Base-by-base conservation (phyloP, 73 alveolate species). In the Paramecium pentaurelia region DNA sequence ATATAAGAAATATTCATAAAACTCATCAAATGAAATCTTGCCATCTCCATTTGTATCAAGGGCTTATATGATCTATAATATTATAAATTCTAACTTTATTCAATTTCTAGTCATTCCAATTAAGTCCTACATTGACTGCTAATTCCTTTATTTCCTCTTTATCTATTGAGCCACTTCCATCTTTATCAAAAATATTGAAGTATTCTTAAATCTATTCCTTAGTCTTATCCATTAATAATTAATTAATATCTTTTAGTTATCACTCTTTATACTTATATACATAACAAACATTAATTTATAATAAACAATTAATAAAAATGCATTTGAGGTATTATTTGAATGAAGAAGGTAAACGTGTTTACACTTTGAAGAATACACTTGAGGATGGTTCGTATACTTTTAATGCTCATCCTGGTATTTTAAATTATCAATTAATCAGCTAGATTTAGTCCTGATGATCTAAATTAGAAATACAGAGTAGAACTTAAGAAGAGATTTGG, bases 1-100 rank as follows among this genome's bases (percentile, higher is more conserved):
- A 25, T 80, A 80, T 28, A 44, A 49, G 58, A 80, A 80, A 51
- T 80, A 80, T 27, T 80, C 91, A 80, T 80, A 80, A 36, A 80
- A 80, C 30, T 80, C 91, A 45, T 80, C 91, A 80, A 80, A 80
- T 8, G 91, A 80, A 27, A 80, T 80, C 73, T 80, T 80, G 9
- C 91, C 91, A 20, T 80, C 91, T 45, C 91, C 91, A 80, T 80
- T 80, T 11, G 91, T 80, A 20, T 80, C 91, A 45, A 80, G 47
- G 1, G 58, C 77, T 45, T 40, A n/a, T 1, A 80, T 11, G 16
- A 80, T 80, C 91, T 80, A 45, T 0, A 45, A 80, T 80, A 80
- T 45, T 2, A 80, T 11, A 7, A 27, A 18, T 36, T 18, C 10
- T 12, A 27, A 80, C 91, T 25, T 80, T 80, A 27, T 42, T 49